Conservation (phyloP, 2,329 filamentous ascomycete genomes). For the Macrophomina tecta region DNA sequence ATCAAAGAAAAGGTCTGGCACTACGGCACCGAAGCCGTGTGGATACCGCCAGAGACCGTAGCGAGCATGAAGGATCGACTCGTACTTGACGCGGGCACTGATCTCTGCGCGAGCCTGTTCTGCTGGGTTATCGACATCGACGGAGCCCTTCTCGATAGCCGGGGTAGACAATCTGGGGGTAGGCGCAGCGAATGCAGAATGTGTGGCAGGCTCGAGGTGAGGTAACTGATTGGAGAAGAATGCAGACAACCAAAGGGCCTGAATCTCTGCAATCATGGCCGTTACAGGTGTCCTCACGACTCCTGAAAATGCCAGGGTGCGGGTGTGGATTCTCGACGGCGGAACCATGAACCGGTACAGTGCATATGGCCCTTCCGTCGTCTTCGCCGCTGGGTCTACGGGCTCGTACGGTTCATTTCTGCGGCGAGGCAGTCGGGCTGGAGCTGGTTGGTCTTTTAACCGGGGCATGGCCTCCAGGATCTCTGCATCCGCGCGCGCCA, state of each 20-base stretch:
- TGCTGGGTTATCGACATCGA: not conserved
- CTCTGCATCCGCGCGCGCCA: slow-evolving; percentile 53
- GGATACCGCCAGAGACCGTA: slow-evolving; percentile 42
- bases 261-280: slow-evolving; percentile 42
- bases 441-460: slow-evolving; percentile 38
- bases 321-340: slow-evolving; percentile 38
- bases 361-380: slow-evolving; percentile 45
- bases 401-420: not conserved
- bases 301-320: slow-evolving; percentile 50
- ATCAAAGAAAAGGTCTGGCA: slow-evolving; percentile 42
- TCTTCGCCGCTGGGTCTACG: slow-evolving; percentile 13
- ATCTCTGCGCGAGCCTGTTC: slow-evolving; percentile 2
- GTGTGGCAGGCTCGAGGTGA: slow-evolving; percentile 28
- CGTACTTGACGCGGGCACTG: slow-evolving; percentile 22
- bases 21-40: slow-evolving; percentile 37
- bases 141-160: not conserved
- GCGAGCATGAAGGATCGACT: slow-evolving; percentile 40
- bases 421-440: not conserved
- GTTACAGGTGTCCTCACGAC: slow-evolving; percentile 46
- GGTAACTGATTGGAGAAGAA: slow-evolving; percentile 63
- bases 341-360: slow-evolving; percentile 53
- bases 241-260: slow-evolving; percentile 60
- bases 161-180: not conserved
- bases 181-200: not conserved
- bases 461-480: slow-evolving; percentile 61